phyloP scores from a whole-genome alignment of 805 yeast genomes.

The Pichia cabralensis region DNA sequence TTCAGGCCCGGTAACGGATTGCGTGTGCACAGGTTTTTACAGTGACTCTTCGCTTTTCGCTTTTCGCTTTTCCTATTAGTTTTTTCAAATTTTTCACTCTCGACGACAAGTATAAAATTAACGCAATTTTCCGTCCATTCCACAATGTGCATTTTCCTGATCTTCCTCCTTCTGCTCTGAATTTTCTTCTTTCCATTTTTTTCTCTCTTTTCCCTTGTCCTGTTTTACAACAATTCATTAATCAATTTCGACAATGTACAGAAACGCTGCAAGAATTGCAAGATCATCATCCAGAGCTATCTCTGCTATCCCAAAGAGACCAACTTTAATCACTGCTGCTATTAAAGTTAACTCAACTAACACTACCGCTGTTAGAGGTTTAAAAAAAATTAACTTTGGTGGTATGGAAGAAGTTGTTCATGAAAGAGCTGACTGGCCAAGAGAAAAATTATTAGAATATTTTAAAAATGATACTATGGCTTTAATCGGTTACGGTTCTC shows the following conservation, averaged over 20 bases:
- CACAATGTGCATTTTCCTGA: neutral
- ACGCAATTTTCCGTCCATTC: neutral
- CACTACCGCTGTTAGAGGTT: conserved; percentile 68
- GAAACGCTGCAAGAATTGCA: conserved; percentile 40
- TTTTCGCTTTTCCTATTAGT: too few relatives aligned
- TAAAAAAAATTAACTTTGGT: conserved; percentile 94
- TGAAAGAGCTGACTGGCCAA: conserved; percentile 99
- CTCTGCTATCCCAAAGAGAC: conserved; percentile 31
- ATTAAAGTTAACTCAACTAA: conserved; percentile 31
- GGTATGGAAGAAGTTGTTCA: conserved; percentile 92
- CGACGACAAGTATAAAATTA: too few relatives aligned
- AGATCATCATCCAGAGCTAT: conserved; percentile 52
- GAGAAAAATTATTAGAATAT: conserved; percentile 89
- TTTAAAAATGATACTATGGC: conserved; percentile 98
- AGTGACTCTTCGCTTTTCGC: too few relatives aligned
- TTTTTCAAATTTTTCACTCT: too few relatives aligned
- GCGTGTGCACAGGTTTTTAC: too few relatives aligned
- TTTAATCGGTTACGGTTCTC: conserved; percentile 98
- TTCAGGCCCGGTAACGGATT: too few relatives aligned
- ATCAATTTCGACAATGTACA: conserved; percentile 26
- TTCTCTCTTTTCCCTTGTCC: conserved; percentile 13
- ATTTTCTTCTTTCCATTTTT: neutral
- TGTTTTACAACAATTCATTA: conserved; percentile 4
- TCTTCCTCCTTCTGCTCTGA: neutral
- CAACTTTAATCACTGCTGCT: conserved; percentile 9